Evolutionary conservation across 2,329 filamentous ascomycete species (phyloP).

Genomic region (Aspergillus japonicus): DNA sequence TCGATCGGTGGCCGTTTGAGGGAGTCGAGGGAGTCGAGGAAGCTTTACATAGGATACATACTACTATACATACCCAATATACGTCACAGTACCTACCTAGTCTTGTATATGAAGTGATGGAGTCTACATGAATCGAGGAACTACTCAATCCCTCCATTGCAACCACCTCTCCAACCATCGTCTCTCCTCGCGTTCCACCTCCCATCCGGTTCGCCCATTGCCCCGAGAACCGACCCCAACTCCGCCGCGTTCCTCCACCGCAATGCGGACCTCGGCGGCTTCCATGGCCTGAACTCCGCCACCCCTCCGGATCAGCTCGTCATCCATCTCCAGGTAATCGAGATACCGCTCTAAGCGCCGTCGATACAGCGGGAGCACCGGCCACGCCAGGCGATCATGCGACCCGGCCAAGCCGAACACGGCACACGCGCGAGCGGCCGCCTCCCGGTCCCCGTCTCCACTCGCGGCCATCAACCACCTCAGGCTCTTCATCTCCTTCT

Average conservation of each 20-base stretch:
- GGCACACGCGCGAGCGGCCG: conserved; percentile 34
- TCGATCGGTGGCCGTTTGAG: too few species aligned
- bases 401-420: conserved; percentile 33
- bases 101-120: not conserved
- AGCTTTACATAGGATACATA: too few species aligned
- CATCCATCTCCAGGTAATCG: conserved; percentile 68
- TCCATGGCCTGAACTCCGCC: conserved; percentile 62
- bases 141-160: conserved; percentile 10
- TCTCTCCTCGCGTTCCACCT: conserved; percentile 32
- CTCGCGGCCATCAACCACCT: conserved; percentile 21
- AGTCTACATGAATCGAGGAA: not conserved
- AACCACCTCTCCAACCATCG: conserved; percentile 41
- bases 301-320: conserved; percentile 62
- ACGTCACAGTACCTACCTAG: too few species aligned
- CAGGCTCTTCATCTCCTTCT: conserved; percentile 33
- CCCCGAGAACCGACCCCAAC: conserved; percentile 28
- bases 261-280: conserved; percentile 65
- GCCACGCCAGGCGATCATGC: conserved; percentile 45
- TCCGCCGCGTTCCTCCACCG: conserved; percentile 67
- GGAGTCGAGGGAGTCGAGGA: too few species aligned
- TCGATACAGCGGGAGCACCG: conserved; percentile 49
- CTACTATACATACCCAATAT: too few species aligned
- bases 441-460: conserved; percentile 23
- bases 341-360: conserved; percentile 55
- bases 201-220: conserved; percentile 18